Evolutionary conservation across 306 rosid species (phyloP).

Genomic region (Castanea sativa): DNA sequence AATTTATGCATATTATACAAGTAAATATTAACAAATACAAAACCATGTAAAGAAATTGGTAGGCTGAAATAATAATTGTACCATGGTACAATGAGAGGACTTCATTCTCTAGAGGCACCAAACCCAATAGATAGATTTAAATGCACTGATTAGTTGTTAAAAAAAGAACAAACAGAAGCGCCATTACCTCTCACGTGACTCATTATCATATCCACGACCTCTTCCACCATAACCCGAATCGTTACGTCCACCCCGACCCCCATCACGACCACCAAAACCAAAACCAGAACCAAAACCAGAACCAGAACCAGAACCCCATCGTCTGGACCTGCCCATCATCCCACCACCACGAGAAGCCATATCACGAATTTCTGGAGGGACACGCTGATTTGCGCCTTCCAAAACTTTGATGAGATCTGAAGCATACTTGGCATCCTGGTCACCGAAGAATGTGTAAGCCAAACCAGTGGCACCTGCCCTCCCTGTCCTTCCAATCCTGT

Average conservation of each 20-base stretch:
- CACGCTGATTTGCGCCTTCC: conserved; percentile 96
- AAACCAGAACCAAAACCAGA: conserved; percentile 41
- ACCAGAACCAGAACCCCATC: conserved; percentile 64
- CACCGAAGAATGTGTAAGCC: conserved; percentile 91
- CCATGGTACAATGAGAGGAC: not conserved
- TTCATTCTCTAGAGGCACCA: not conserved
- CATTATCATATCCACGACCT: conserved; percentile 58
- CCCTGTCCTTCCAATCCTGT: conserved; percentile 99
- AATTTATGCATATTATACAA: not conserved
- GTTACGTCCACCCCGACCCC: conserved; percentile 62
- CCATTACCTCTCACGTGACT: conserved; percentile 60
- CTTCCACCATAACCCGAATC: conserved; percentile 68
- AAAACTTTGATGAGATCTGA: conserved; percentile 87
- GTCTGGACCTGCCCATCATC: conserved; percentile 75
- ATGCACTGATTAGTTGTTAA: not conserved
- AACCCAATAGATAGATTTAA: not conserved
- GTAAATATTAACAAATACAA: not conserved
- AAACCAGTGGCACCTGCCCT: conserved; percentile 98
- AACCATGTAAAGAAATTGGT: not conserved
- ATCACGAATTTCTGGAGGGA: conserved; percentile 80
- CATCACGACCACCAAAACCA: conserved; percentile 45
- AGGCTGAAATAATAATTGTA: not conserved
- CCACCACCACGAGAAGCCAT: conserved; percentile 89
- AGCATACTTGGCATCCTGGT: conserved; percentile 92
- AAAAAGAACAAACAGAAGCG: not conserved